Base-by-base conservation (phyloP, 441 rosid genomes). In the Dalechampia spathulata region DNA sequence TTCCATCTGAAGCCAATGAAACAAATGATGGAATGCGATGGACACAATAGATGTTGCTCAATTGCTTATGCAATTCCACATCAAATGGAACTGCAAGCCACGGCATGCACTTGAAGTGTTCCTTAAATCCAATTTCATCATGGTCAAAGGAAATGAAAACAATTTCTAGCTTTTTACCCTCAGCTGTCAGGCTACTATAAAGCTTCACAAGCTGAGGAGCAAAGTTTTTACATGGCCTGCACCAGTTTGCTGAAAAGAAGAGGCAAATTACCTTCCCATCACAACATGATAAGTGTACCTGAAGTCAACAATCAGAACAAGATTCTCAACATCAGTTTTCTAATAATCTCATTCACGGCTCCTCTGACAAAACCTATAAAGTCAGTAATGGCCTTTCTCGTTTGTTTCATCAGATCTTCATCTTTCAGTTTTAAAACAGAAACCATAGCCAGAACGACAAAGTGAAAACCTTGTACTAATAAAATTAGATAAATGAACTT, bases 231-330 rank as follows among this genome's bases (percentile, higher is more conserved):
- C 93, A 85, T 20, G 96, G 96, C 70, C 81, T 78, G 75, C 96
- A 81, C 96, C 93, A 83, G 77, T 79, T 85, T 62, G 90, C 93
- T 1, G 93, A 87, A 74, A 85, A 87, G 72, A 85, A 80, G 60
- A 85, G 78, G 73, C 80, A 85, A 60, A 79, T 53, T 13, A 61
- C 64, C 75, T 66, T 83, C 45, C 82, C 81, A 23, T 64, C 76
- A 52, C 74, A 65, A 21, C 78, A 75, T 59, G 83, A 68, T 57
- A 83, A 50, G 14, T 90, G 81, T 48, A 85, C 86, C 93, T 85
- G 72, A 69, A 50, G 21, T 30, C 49, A 30, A 8, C 34, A 30
- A 57, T 22, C 22, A 60, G 32, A 23, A 36, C 8, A 30, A 4
- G 34, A 30, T 8, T 30, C 34, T 30, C 8, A 30, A 8, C 8